Evolutionary conservation across 345 rosid genomes (phyloP).

Genomic region (Pistacia integerrima): DNA sequence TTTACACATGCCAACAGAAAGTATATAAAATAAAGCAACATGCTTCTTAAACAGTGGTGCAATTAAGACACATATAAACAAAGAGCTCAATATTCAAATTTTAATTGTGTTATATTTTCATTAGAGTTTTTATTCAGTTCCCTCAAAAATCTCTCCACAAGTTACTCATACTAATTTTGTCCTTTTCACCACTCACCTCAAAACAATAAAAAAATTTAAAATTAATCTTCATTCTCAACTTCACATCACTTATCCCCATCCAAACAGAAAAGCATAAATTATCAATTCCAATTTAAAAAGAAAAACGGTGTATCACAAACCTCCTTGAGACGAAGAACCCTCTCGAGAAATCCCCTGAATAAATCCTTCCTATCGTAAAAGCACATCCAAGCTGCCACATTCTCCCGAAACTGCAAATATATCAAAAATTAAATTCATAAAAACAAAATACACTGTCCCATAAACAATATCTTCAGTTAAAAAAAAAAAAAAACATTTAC

Average conservation of each 20-base stretch:
- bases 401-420: conserved; percentile 86
- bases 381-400: conserved; percentile 95
- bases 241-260: not conserved
- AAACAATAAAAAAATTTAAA: not conserved
- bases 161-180: not conserved
- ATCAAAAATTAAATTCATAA: conserved; percentile 9
- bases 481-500: conserved; percentile 28
- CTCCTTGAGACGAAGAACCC: conserved; percentile 89
- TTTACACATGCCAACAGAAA: not conserved
- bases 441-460: not conserved
- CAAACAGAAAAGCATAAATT: not conserved
- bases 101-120: not conserved
- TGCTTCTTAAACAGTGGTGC: not conserved
- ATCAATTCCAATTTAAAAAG: not conserved
- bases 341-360: conserved; percentile 73
- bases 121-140: not conserved
- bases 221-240: not conserved
- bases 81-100: not conserved
- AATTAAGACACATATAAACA: not conserved
- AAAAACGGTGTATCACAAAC: conserved; percentile 37
- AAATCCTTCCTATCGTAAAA: conserved; percentile 76
- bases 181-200: not conserved
- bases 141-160: not conserved
- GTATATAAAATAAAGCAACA: not conserved
- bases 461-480: not conserved